phyloP scores from a whole-genome alignment of 441 rosid species.

The Melastoma candidum region DNA sequence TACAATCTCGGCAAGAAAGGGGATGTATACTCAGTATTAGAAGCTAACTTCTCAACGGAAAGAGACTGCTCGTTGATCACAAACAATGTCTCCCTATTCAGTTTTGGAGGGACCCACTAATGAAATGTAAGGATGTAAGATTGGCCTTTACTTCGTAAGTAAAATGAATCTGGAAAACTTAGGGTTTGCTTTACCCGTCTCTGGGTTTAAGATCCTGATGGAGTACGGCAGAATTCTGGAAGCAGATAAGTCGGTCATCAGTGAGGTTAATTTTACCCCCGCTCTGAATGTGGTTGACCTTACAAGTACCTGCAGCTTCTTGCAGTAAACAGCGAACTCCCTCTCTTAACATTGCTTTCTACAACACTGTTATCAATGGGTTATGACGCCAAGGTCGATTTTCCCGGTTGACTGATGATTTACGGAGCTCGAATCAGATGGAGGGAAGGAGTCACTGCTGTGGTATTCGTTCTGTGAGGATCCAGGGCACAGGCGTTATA shows the following conservation, averaged over 20 bases:
- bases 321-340: slow-evolving; percentile 41
- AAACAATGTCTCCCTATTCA: slow-evolving; percentile 31
- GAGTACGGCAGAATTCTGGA: slow-evolving; percentile 41
- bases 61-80: slow-evolving; percentile 30
- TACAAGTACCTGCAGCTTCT: slow-evolving; percentile 49
- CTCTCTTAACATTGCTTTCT: slow-evolving; percentile 45
- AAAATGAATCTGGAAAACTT: slow-evolving; percentile 24
- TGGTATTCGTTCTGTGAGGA: slow-evolving; percentile 79
- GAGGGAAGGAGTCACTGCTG: slow-evolving; percentile 31
- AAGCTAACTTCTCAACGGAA: slow-evolving; percentile 37
- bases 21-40: slow-evolving; percentile 29
- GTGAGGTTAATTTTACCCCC: slow-evolving; percentile 30
- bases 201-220: slow-evolving; percentile 35
- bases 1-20: slow-evolving; percentile 46
- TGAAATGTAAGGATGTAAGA: no score
- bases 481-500: slow-evolving; percentile 69
- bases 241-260: slow-evolving; percentile 47
- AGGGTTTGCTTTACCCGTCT: slow-evolving; percentile 24
- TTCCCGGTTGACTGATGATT: slow-evolving; percentile 19
- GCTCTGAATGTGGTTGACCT: slow-evolving; percentile 53
- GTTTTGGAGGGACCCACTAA: slow-evolving; percentile 29
- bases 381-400: slow-evolving; percentile 74
- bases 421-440: slow-evolving; percentile 20
- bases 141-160: slow-evolving; percentile 27
- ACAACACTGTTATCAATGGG: slow-evolving; percentile 60